Conservation (phyloP, 345 rosid species). For the Crucihimalaya himalaica region DNA sequence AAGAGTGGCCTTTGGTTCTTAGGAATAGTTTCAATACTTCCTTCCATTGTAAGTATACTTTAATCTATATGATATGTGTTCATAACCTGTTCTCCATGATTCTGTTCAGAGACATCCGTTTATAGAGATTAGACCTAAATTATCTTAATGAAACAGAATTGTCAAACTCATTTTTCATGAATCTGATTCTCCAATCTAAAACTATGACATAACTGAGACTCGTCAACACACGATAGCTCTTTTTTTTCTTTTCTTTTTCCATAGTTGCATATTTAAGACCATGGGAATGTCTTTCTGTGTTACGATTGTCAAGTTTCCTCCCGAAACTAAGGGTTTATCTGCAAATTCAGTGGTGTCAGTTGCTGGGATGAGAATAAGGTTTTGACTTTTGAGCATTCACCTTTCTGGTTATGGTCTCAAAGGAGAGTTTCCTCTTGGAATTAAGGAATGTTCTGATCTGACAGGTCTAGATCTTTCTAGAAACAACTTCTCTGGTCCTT, state of each 20-base stretch:
- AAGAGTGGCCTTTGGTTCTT: conserved; percentile 84
- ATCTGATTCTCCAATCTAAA: background rate
- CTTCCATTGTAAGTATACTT: background rate
- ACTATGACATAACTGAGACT: background rate
- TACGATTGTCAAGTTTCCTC: background rate
- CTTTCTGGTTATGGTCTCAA: conserved; percentile 63
- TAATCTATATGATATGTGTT: background rate
- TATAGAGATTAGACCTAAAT: background rate
- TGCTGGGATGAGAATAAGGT: conserved; percentile 91
- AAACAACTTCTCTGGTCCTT: conserved; percentile 60
- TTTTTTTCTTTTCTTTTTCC: background rate
- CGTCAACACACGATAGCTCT: background rate
- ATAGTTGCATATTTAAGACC: conserved; percentile 1
- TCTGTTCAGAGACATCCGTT: conserved; percentile 1
- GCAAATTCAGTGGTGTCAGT: conserved; percentile 64
- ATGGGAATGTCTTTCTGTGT: background rate
- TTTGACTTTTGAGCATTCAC: conserved; percentile 53
- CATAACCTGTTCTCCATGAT: background rate
- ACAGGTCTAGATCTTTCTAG: conserved; percentile 77
- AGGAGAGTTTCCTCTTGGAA: conserved; percentile 67
- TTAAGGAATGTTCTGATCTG: conserved; percentile 50
- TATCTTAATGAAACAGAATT: background rate
- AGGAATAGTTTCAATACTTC: conserved; percentile 18
- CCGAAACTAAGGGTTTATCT: conserved; percentile 50
- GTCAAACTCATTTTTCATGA: background rate